These are phyloP conservation scores for Lachnellula hyalina DNA, from an alignment of 2,329 filamentous ascomycete species.

Conservation along the genomic window DNA sequence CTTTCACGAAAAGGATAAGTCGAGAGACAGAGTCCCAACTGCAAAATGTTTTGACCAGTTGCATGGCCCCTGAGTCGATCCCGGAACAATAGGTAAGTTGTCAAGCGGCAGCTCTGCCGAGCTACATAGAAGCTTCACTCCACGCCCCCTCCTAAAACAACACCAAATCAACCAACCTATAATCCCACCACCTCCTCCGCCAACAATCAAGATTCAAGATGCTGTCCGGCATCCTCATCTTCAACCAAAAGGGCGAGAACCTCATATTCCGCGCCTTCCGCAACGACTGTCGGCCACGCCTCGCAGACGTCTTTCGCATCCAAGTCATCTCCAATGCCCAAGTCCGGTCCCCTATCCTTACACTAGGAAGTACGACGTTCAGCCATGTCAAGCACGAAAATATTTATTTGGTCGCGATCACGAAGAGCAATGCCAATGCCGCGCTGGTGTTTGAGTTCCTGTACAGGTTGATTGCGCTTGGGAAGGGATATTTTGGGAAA, in stretches of 20 bases:
- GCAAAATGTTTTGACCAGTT: too few relatives aligned
- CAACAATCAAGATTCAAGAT: slow-evolving; percentile 47
- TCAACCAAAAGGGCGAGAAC: slow-evolving; percentile 99
- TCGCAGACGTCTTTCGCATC: slow-evolving; percentile 98
- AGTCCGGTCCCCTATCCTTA: slow-evolving; percentile 95
- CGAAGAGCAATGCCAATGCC: slow-evolving; percentile 98
- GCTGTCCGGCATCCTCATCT: slow-evolving; percentile 95
- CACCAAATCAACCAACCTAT: background rate
- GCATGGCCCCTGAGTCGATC: background rate
- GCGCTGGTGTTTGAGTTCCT: slow-evolving; percentile 97
- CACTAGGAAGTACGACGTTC: slow-evolving; percentile 95
- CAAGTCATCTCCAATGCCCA: slow-evolving; percentile 98
- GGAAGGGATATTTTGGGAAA: slow-evolving; percentile 96
- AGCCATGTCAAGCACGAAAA: slow-evolving; percentile 99
- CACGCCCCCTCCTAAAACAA: background rate
- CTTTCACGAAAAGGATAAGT: background rate
- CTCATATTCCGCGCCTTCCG: slow-evolving; percentile 99
- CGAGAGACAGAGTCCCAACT: background rate
- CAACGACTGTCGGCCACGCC: slow-evolving; percentile 93
- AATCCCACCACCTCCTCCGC: background rate
- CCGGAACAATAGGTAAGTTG: background rate
- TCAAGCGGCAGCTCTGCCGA: background rate
- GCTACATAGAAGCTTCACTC: slow-evolving; percentile 1
- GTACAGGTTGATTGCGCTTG: slow-evolving; percentile 83
- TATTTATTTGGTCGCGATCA: slow-evolving; percentile 95